These are phyloP conservation scores for Leccinum subspadiceum DNA, from an alignment of 1,284 basidiomycete genomes.

Conservation along the genomic window DNA sequence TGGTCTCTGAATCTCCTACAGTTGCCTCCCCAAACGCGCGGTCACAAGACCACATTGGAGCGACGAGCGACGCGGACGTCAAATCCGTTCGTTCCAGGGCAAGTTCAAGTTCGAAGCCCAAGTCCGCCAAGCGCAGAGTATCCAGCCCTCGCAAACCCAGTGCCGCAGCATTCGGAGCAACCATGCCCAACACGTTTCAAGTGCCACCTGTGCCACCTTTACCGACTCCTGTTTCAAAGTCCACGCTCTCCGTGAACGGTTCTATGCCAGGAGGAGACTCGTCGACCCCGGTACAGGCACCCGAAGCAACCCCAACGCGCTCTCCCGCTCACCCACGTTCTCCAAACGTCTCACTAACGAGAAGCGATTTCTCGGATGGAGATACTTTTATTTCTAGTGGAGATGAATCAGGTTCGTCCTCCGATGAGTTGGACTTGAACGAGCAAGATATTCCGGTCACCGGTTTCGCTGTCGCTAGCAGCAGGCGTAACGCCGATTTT, in stretches of 20 bases:
- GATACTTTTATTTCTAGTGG: conserved; percentile 28
- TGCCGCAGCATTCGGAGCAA: conserved; percentile 61
- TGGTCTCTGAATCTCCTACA: conserved; percentile 52
- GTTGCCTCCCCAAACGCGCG: conserved; percentile 21
- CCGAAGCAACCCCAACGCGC: conserved; percentile 1
- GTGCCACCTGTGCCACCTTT: conserved; percentile 16
- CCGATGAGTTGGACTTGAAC: conserved; percentile 51
- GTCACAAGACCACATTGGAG: conserved; percentile 29
- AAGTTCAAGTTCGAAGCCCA: conserved; percentile 33
- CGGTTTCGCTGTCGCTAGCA: conserved; percentile 96
- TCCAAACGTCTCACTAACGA: conserved; percentile 18
- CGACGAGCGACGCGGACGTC: conserved; percentile 39
- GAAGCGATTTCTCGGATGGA: conserved; percentile 30
- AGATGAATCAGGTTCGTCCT: conserved; percentile 36
- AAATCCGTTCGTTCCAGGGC: conserved; percentile 39
- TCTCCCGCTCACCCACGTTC: conserved; percentile 16
- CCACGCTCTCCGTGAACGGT: conserved; percentile 17
- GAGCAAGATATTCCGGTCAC: conserved; percentile 79
- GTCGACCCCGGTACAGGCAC: neutral
- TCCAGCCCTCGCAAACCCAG: conserved; percentile 49
- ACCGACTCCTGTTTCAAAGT: conserved; percentile 19
- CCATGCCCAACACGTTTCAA: conserved; percentile 56
- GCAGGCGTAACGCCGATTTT: conserved; percentile 93
- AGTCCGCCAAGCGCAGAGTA: conserved; percentile 39
- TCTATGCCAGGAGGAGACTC: conserved; percentile 6